Conservation (phyloP, 2,329 filamentous ascomycete genomes). For the Metarhizium robertsii region DNA sequence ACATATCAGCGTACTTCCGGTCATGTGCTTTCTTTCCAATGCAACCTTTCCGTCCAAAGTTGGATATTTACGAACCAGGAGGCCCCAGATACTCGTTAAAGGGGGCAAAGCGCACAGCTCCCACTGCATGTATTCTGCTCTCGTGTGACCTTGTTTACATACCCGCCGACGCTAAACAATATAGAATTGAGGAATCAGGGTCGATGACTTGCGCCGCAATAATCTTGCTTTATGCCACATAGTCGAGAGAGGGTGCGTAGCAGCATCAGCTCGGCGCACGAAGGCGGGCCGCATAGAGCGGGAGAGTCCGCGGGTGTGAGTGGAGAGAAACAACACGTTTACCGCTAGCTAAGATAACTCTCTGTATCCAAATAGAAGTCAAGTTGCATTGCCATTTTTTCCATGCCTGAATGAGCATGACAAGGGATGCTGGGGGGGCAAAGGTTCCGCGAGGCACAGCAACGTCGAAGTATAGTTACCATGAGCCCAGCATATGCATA, state of each 20-base stretch:
- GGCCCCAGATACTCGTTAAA: no score
- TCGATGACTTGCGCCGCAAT: not conserved
- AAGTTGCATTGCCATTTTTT: no score
- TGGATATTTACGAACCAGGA: no score
- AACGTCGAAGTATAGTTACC: no score
- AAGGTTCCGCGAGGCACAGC: no score
- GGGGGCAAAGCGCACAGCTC: no score
- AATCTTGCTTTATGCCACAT: not conserved
- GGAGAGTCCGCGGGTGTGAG: not conserved
- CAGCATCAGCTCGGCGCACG: constrained; percentile 4
- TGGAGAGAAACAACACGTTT: not conserved
- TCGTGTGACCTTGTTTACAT: constrained; percentile 3
- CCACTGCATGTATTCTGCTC: not conserved
- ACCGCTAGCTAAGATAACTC: no score
- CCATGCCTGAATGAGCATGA: not conserved
- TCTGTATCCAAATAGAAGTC: no score
- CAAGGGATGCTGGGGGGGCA: not conserved
- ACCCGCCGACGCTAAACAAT: constrained; percentile 8
- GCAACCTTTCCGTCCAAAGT: not conserved
- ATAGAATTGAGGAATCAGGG: not conserved
- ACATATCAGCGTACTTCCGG: not conserved
- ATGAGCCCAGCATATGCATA: no score
- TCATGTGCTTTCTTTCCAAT: not conserved
- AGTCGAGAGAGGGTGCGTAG: not conserved
- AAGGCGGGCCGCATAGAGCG: constrained; percentile 2